Percentiles rank a stretch among this genome's conserved stretches.
Conservation (phyloP, 192 early-diverging fungal species). For the Geosiphon pyriformis region DNA sequence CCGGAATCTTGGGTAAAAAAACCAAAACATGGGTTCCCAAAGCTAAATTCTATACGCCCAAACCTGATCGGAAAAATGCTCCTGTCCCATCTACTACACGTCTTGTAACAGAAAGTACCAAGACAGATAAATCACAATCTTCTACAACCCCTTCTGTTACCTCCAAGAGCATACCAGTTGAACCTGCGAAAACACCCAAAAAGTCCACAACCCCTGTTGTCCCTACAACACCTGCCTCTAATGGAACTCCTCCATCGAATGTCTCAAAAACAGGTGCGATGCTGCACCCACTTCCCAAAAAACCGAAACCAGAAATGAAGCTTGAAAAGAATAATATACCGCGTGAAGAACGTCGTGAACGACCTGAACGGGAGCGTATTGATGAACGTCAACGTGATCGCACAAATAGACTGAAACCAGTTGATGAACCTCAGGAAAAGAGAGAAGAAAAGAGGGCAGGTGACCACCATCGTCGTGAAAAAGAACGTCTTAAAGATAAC, state of each 20-base stretch:
- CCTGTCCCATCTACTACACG: background rate
- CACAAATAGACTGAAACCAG: background rate
- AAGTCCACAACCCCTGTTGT: background rate
- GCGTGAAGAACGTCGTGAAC: background rate
- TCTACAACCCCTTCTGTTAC: background rate
- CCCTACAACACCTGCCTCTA: background rate
- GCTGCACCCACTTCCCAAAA: background rate
- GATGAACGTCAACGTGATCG: conserved; percentile 4
- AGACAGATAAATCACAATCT: background rate
- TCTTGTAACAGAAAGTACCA: background rate
- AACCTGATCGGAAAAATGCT: background rate
- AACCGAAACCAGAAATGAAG: conserved; percentile 4
- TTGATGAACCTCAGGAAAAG: background rate
- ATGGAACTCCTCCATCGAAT: background rate
- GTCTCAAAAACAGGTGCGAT: background rate
- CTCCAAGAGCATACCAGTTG: background rate
- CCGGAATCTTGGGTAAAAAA: conserved; percentile 33
- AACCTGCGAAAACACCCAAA: background rate
- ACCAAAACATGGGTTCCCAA: conserved; percentile 19
- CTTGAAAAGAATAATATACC: background rate
- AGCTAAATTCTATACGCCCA: background rate
- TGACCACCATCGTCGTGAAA: background rate
- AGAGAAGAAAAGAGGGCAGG: background rate
- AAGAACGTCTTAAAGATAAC: background rate
- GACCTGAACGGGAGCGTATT: background rate